Base-by-base conservation (phyloP, 2,329 filamentous ascomycete genomes). In the Venturia oleaginea region DNA sequence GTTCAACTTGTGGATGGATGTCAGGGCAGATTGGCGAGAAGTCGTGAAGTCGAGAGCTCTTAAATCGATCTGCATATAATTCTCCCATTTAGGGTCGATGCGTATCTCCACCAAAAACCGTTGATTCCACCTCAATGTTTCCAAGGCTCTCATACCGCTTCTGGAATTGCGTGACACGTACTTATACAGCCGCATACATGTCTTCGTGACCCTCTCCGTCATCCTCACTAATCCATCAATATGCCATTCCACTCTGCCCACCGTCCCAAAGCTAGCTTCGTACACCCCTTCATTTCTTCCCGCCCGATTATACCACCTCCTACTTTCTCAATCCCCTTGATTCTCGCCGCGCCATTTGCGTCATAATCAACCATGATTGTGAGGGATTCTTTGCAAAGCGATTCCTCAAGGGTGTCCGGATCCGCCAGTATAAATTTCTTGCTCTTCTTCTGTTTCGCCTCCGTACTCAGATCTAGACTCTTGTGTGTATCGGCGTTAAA, bases 401-500 rank as follows among this genome's bases (percentile, higher is more conserved):
- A 84, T 78, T 97, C 94, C 78, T 99, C 94, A 69, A 96, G 88
- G 27, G 86, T 84, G 77, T 99, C 94, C 2, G 91, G 91, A 77
- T 99, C 94, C 7, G 89, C 85, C 65, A 99, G 76, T 2, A 97
- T 79, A 91, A 92, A 96, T 62, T 38, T 66, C 72, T 70, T 74
- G 65, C 22, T 55, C 68, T 70, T 72, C 68, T 72, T 74, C 51
- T 19, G 46, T 17, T 51, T 34, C 5, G 51, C 15, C 27, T 34
- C 51, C 6, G 51, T 34, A 34, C 27, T n/a, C 27, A 57, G 27
- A 57, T 57, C 51, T 66, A 68, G 70, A 64, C 66, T 72, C 80
- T 81, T 71, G 79, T 81, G 68, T 76, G 81, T 69, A 76, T 75
- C 70, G 61, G 76, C 69, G 68, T 70, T 73, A 72, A 96, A 95